Conservation (phyloP, 495 filamentous ascomycete species). For the Penicillium parvum region DNA sequence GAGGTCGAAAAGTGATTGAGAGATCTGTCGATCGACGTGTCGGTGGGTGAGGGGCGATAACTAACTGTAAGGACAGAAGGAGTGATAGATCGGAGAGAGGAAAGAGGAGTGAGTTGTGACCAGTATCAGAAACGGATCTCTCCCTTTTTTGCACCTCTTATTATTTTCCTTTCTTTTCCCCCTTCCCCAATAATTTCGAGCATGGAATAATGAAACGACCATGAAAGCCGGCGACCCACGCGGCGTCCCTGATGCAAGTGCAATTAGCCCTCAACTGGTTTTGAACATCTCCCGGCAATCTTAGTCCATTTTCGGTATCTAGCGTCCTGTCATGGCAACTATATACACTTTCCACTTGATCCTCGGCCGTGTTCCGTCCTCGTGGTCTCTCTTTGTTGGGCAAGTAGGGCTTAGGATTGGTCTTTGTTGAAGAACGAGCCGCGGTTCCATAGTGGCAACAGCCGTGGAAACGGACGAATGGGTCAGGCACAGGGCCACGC, state of each 20-base stretch:
- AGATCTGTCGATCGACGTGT: neutral
- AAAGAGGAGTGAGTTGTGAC: constrained; percentile 6
- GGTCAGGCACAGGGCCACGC: constrained; percentile 15
- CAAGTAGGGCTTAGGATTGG: too few relatives aligned
- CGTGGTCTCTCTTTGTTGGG: too few relatives aligned
- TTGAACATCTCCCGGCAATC: neutral
- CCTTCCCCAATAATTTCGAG: too few relatives aligned
- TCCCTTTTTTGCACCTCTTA: too few relatives aligned
- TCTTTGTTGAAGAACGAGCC: too few relatives aligned
- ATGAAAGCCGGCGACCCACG: constrained; percentile 18
- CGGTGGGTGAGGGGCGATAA: neutral
- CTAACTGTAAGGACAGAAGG: constrained; percentile 4
- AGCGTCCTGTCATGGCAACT: too few relatives aligned
- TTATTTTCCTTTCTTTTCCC: neutral
- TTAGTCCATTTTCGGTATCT: neutral
- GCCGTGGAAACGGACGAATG: constrained; percentile 13
- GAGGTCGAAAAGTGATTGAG: neutral
- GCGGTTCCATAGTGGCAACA: constrained; percentile 7
- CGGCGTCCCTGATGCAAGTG: constrained; percentile 19
- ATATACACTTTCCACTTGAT: too few relatives aligned
- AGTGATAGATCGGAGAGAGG: neutral
- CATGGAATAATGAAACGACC: too few relatives aligned
- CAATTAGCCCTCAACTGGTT: neutral
- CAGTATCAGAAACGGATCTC: too few relatives aligned
- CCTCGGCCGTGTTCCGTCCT: too few relatives aligned